Conservation (phyloP, 2,329 filamentous ascomycete genomes). For the Pyrenophora graminea region DNA sequence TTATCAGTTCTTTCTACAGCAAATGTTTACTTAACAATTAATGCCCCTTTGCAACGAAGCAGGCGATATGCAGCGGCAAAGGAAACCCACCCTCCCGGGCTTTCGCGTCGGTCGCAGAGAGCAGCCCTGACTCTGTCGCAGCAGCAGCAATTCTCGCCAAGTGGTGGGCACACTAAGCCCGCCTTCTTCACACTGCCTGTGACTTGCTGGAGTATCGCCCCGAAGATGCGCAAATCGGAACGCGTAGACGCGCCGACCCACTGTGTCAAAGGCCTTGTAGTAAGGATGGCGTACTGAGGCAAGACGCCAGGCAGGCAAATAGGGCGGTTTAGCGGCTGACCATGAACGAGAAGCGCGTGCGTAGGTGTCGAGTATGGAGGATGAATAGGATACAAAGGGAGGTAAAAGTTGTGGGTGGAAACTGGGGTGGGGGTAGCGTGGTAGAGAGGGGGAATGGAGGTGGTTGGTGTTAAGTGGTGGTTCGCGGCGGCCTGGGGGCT, state of each 20-base stretch:
- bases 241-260: neutral
- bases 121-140: conserved; percentile 9
- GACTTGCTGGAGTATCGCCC: conserved; percentile 10
- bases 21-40: conserved; percentile 3
- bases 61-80: conserved; percentile 5
- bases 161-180: conserved; percentile 8
- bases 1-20: conserved; percentile 5
- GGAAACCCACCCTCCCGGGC: conserved; percentile 10
- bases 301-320: conserved; percentile 3
- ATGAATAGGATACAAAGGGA: no score
- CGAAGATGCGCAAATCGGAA: conserved; percentile 4
- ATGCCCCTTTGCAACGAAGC: conserved; percentile 4
- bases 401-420: no score
- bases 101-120: conserved; percentile 6
- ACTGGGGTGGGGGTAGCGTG: no score
- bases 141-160: neutral
- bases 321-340: conserved; percentile 5
- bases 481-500: no score
- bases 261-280: conserved; percentile 3
- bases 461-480: no score
- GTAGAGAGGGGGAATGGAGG: no score
- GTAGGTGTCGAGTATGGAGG: no score
- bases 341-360: no score
- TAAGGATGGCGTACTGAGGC: conserved; percentile 1
- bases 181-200: conserved; percentile 1